phyloP scores from a whole-genome alignment of 768 basidiomycete species.

The Hygrocybe punicea region DNA sequence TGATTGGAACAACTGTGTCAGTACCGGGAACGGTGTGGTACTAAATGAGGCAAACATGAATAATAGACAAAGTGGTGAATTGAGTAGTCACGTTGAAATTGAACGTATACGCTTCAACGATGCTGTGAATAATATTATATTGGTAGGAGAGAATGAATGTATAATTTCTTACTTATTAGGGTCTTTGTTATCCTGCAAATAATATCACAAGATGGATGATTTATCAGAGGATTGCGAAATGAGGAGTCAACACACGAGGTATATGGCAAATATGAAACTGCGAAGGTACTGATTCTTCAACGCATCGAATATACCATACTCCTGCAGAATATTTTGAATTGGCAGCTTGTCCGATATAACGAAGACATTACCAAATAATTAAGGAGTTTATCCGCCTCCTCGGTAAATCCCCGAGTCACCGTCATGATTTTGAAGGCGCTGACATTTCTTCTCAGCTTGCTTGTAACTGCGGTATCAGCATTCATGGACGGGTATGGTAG shows the following conservation, averaged over 20 bases:
- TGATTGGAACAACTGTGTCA: slow-evolving; percentile 57
- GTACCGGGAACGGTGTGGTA: slow-evolving; percentile 68
- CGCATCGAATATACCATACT: slow-evolving; percentile 84
- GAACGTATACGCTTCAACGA: slow-evolving; percentile 86
- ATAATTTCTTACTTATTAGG: slow-evolving; percentile 69
- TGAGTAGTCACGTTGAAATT: slow-evolving; percentile 60
- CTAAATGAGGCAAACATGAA: slow-evolving; percentile 34
- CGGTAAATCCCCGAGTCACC: slow-evolving; percentile 72
- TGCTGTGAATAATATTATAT: slow-evolving; percentile 41
- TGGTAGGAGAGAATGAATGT: slow-evolving; percentile 21
- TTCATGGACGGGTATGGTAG: slow-evolving; percentile 29
- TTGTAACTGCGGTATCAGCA: slow-evolving; percentile 37
- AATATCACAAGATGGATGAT: not conserved
- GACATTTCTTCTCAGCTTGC: slow-evolving; percentile 39
- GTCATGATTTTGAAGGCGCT: slow-evolving; percentile 70
- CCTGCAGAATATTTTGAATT: slow-evolving; percentile 41
- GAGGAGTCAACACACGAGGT: slow-evolving; percentile 53
- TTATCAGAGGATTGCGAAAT: not conserved
- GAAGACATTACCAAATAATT: slow-evolving; percentile 62
- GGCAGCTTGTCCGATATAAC: not conserved
- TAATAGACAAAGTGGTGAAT: not conserved
- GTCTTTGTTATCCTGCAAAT: slow-evolving; percentile 69
- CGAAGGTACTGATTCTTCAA: slow-evolving; percentile 79
- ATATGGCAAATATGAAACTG: slow-evolving; percentile 83
- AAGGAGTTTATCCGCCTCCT: slow-evolving; percentile 77